Percentiles rank a stretch among this genome's conserved stretches.
These are phyloP conservation scores for Alternaria metachromatica DNA, from an alignment of 2,329 filamentous ascomycete species.

Conservation along the genomic window DNA sequence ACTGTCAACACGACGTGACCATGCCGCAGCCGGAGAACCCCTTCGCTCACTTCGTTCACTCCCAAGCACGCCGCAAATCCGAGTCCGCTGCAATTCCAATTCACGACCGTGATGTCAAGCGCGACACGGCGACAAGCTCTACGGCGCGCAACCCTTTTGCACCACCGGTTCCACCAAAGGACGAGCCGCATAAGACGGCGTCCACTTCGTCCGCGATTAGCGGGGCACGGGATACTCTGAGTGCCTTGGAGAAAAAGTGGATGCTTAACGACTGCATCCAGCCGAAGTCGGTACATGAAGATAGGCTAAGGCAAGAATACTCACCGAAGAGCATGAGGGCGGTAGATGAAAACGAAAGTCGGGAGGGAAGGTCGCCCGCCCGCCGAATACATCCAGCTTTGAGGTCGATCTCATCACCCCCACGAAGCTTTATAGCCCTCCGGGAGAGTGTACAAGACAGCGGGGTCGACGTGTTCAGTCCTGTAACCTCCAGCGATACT, in stretches of 20 bases:
- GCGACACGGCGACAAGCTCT: not conserved
- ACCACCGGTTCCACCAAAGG: not conserved
- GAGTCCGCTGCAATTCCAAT: not conserved
- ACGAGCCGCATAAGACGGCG: not conserved
- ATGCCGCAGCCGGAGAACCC: not conserved
- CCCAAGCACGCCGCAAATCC: not conserved
- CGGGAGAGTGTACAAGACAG: not conserved
- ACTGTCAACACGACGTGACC: not conserved
- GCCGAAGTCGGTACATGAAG: not conserved
- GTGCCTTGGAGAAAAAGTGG: not conserved
- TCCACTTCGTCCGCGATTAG: not conserved
- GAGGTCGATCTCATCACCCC: not conserved
- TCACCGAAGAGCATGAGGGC: not conserved
- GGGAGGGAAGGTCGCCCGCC: not conserved
- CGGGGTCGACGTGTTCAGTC: not conserved
- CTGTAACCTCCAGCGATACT: not conserved
- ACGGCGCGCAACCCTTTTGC: not conserved
- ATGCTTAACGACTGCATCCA: not conserved
- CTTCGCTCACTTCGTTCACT: not conserved
- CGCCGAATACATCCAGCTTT: not conserved
- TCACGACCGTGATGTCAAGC: not conserved
- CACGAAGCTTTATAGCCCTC: not conserved
- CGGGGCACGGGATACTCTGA: not conserved
- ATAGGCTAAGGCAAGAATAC: not conserved
- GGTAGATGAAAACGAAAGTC: not conserved